These are phyloP conservation scores for Cryptosporidium meleagridis DNA, from an alignment of 169 alveolate genomes.

Conservation along the genomic window DNA sequence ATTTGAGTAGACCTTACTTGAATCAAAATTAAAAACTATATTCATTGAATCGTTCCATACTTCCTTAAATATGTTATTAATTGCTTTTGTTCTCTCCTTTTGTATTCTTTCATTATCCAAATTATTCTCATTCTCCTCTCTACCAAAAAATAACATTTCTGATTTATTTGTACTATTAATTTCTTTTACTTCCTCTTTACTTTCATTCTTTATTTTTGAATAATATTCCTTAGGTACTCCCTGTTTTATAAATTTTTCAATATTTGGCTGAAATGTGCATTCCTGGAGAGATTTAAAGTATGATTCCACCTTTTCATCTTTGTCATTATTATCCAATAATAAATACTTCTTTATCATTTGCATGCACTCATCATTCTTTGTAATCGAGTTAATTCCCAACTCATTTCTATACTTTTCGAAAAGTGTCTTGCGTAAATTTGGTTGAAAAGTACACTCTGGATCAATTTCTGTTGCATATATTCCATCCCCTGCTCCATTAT, in stretches of 20 bases:
- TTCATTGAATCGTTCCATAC: conserved; percentile 33
- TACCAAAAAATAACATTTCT: not conserved
- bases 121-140: not conserved
- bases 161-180: not conserved
- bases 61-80: conserved; percentile 8
- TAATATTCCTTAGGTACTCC: conserved; percentile 1
- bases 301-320: conserved; percentile 55
- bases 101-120: conserved; percentile 14
- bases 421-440: conserved; percentile 28
- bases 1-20: not conserved
- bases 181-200: not conserved
- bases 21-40: conserved; percentile 3
- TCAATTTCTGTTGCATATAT: not conserved
- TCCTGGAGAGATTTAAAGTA: conserved; percentile 66
- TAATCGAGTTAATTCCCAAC: conserved; percentile 15
- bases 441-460: conserved; percentile 70
- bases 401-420: conserved; percentile 36
- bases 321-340: conserved; percentile 47
- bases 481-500: not conserved
- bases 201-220: conserved; percentile 17
- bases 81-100: not conserved
- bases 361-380: conserved; percentile 62
- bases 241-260: conserved; percentile 38
- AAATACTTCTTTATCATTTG: conserved; percentile 26
- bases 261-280: conserved; percentile 71